Evolutionary conservation across 1,139 yeast species (phyloP), one percentile per base, ranked within the genome.

Genomic region (Saccharomycopsis hybrid): DNA sequence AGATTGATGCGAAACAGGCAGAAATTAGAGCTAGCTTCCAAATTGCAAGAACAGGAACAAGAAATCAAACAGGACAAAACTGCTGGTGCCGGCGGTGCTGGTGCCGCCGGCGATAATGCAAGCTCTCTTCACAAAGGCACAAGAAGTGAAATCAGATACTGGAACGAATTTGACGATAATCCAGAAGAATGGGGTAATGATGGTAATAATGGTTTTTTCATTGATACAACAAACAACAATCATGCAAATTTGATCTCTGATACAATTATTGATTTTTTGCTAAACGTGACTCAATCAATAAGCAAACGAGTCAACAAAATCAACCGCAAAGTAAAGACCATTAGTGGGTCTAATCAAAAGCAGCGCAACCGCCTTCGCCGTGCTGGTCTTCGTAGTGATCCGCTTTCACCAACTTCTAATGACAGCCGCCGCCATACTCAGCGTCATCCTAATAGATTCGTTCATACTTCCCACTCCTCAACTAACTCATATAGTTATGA

Each of bases 91-190:
- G 7, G 13, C 5, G 27, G 7, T 4, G 29, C 30, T 29, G 13
- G 9, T n/a, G 33, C 46, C 5, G 5, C n/a, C 4, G 44, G 11
- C 3, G 9, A 42, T 4, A 25, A 13, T 24, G 24, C 27, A 33
- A 18, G 18, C 18, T 18, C 18, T 18, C 18, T 18, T 18, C 18
- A 18, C 18, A 18, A 18, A 18, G 18, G 18, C 18, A 18, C 18
- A 18, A 32, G 37, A 11, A 43, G 30, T 11, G 13, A 29, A 28
- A 48, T 36, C 9, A 31, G 56, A 32, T 53, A 53, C 28, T 53
- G 56, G 56, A 53, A 53, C 31, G 56, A 53, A 39, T 53, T 51
- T 43, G 56, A 53, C 35, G 54, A 53, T 37, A 42, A 46, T 41
- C 54, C 52, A 3, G 55, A 52, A 41, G 52, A 51, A 8, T 44